A percentile compares a stretch with the other conserved stretches of the same genome.
phyloP scores from a whole-genome alignment of 129 eudicot genomes.

The Pittosporum tobira region DNA sequence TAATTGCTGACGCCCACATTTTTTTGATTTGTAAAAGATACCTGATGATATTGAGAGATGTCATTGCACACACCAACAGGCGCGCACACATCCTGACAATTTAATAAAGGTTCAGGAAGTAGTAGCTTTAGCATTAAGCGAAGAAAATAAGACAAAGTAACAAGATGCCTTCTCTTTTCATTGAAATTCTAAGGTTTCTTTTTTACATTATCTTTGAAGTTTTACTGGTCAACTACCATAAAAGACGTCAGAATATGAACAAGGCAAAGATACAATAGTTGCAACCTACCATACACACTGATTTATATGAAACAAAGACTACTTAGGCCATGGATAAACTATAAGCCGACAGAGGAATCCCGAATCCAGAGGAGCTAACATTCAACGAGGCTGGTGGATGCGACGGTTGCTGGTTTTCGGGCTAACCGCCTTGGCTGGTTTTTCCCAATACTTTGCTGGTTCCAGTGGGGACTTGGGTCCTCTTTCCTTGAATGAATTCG shows the following conservation, averaged over 20 bases:
- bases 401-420: constrained; percentile 47
- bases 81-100: too few species aligned
- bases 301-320: constrained; percentile 30
- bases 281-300: constrained; percentile 66
- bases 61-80: too few species aligned
- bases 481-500: constrained; percentile 27
- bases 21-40: too few species aligned
- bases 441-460: constrained; percentile 50
- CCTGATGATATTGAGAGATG: too few species aligned
- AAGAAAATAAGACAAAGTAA: too few species aligned
- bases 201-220: constrained; percentile 27
- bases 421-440: constrained; percentile 73
- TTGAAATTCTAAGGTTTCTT: constrained; percentile 11
- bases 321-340: constrained; percentile 17
- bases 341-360: constrained; percentile 23
- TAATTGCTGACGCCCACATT: too few species aligned
- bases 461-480: constrained; percentile 38
- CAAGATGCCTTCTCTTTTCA: constrained; percentile 5
- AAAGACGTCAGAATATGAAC: constrained; percentile 58
- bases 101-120: too few species aligned
- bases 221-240: constrained; percentile 37
- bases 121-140: too few species aligned
- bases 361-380: constrained; percentile 11
- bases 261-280: constrained; percentile 40
- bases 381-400: constrained; percentile 83